Conservation (phyloP, 331 rosid genomes). For the Quercus lobata region DNA sequence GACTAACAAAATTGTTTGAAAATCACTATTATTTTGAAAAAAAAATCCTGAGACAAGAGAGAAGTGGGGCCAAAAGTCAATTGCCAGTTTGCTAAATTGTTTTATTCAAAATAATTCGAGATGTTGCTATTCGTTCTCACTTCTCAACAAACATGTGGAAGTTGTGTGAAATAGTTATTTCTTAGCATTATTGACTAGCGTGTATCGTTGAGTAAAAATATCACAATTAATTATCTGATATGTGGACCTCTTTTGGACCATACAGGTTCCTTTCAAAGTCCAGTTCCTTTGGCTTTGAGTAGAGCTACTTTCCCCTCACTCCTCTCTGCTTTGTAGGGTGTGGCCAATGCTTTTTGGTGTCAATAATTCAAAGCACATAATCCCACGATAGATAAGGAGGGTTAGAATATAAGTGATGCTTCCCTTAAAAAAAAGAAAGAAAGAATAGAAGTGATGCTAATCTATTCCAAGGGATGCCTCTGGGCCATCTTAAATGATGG, state of each 20-base stretch:
- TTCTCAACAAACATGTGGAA: slow-evolving; percentile 19
- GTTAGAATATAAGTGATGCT: slow-evolving; percentile 22
- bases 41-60: neutral
- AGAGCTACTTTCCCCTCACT: neutral
- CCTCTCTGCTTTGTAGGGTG: neutral
- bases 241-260: neutral
- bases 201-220: slow-evolving; percentile 3
- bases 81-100: neutral
- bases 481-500: slow-evolving; percentile 17
- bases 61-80: neutral
- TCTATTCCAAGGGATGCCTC: slow-evolving; percentile 18
- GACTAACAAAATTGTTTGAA: too few relatives aligned
- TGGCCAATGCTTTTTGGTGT: neutral
- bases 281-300: neutral
- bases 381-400: slow-evolving; percentile 1
- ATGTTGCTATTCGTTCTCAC: neutral
- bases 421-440: neutral
- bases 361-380: slow-evolving; percentile 1
- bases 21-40: too few relatives aligned
- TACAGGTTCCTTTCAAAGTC: neutral
- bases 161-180: neutral
- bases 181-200: neutral
- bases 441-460: slow-evolving; percentile 24
- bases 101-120: neutral
- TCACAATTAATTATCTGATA: neutral